A percentile compares a stretch with the other conserved stretches of the same genome.
These are phyloP conservation scores for Moesziomyces sp. DNA, from an alignment of 1,284 basidiomycete genomes.

Conservation along the genomic window DNA sequence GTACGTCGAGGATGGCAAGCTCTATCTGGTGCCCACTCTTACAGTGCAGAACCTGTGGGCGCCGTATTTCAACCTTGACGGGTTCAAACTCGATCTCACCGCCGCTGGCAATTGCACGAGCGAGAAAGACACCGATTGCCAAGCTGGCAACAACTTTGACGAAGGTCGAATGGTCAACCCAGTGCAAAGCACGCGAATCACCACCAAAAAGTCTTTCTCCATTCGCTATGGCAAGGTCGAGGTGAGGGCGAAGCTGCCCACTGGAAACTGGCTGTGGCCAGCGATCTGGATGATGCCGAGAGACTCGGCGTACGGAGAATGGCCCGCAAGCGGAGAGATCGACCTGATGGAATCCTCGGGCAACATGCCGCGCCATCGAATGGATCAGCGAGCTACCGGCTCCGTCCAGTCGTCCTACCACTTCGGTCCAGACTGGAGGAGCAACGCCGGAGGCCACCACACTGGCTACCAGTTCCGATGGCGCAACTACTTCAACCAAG, in stretches of 20 bases:
- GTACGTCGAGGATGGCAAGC: slow-evolving; percentile 77
- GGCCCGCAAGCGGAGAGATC: slow-evolving; percentile 81
- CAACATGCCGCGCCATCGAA: slow-evolving; percentile 73
- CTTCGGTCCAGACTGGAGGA: slow-evolving; percentile 74
- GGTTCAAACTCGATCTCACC: slow-evolving; percentile 82
- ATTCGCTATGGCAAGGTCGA: slow-evolving; percentile 85
- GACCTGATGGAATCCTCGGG: slow-evolving; percentile 78
- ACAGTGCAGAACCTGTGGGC: slow-evolving; percentile 79
- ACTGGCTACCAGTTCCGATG: slow-evolving; percentile 79
- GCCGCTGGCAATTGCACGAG: slow-evolving; percentile 76
- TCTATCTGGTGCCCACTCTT: slow-evolving; percentile 85
- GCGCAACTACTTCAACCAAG: slow-evolving; percentile 76
- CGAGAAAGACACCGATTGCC: slow-evolving; percentile 71
- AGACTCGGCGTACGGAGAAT: slow-evolving; percentile 76
- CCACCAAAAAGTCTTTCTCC: slow-evolving; percentile 74
- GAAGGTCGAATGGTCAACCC: slow-evolving; percentile 76
- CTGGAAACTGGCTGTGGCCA: slow-evolving; percentile 80
- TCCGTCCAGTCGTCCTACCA: slow-evolving; percentile 74
- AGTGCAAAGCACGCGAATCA: slow-evolving; percentile 80
- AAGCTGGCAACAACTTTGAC: slow-evolving; percentile 69
- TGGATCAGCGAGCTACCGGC: slow-evolving; percentile 68
- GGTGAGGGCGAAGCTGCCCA: slow-evolving; percentile 81
- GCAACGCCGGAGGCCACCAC: slow-evolving; percentile 75
- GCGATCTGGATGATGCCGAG: slow-evolving; percentile 86
- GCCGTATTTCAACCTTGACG: slow-evolving; percentile 75